Evolutionary conservation across 2,329 filamentous ascomycete species (phyloP).

Genomic region (Parasarocladium wereldwijsianum): DNA sequence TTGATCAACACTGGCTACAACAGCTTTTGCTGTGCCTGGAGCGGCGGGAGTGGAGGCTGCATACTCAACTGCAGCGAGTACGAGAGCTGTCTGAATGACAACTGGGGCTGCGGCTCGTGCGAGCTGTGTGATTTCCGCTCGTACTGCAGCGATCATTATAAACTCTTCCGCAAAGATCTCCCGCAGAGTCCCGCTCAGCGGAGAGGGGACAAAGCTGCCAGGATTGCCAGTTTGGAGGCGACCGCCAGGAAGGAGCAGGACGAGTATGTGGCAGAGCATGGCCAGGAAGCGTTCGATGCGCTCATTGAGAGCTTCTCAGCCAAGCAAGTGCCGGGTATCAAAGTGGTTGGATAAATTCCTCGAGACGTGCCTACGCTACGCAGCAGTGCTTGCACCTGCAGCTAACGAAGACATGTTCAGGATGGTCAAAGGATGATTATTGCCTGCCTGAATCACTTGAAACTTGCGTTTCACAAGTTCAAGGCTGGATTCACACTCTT

Average conservation of each 20-base stretch:
- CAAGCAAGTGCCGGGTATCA: not conserved
- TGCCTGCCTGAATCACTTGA: too few species aligned
- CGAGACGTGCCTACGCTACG: too few species aligned
- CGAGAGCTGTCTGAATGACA: slow-evolving; percentile 5
- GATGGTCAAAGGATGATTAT: too few species aligned
- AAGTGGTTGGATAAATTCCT: not conserved
- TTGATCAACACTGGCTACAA: slow-evolving; percentile 1
- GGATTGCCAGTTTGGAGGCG: not conserved
- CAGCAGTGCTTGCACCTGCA: too few species aligned
- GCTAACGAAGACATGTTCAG: too few species aligned
- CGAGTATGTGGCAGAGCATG: slow-evolving; percentile 1
- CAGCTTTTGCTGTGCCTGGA: not conserved
- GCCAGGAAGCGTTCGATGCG: not conserved
- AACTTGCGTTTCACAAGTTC: too few species aligned
- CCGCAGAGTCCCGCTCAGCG: not conserved
- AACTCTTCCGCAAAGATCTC: not conserved
- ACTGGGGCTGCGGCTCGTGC: slow-evolving; percentile 4
- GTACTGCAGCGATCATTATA: not conserved
- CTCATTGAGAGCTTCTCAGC: not conserved
- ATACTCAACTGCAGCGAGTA: not conserved
- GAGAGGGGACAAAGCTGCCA: not conserved
- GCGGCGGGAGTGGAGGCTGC: not conserved
- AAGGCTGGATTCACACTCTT: too few species aligned
- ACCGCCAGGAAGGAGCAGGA: not conserved
- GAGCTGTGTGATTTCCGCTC: not conserved